These are phyloP conservation scores for Phlebiopsis flavidoalba DNA, from an alignment of 768 basidiomycete genomes.

Conservation along the genomic window DNA sequence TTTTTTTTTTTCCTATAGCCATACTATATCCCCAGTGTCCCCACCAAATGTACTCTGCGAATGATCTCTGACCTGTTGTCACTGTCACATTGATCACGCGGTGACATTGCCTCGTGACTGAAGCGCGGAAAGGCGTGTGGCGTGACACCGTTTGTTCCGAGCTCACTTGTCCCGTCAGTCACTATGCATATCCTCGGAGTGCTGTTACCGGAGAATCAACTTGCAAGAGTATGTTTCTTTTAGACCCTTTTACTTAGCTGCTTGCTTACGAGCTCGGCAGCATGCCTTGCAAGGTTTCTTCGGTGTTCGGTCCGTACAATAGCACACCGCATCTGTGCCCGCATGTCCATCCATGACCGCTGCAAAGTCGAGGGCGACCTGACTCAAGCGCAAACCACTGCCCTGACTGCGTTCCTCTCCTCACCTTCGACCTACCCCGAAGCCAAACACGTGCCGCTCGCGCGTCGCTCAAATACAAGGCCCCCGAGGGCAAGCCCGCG, in stretches of 20 bases:
- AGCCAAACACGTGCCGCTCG: constrained; percentile 64
- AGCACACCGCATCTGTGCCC: constrained; percentile 80
- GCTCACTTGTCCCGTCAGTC: not conserved
- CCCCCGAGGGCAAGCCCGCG: constrained; percentile 35
- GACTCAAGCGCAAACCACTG: constrained; percentile 81
- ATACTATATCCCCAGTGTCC: not conserved
- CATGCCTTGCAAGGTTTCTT: constrained; percentile 89
- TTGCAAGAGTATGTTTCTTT: constrained; percentile 52
- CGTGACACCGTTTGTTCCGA: not conserved
- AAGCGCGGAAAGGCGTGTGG: not conserved
- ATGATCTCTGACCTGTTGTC: not conserved
- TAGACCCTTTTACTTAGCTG: not conserved
- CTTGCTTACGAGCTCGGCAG: constrained; percentile 34
- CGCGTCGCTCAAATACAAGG: constrained; percentile 47
- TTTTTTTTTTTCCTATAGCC: too few species aligned
- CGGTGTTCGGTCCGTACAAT: constrained; percentile 76
- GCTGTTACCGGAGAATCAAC: constrained; percentile 69
- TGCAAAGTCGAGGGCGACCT: constrained; percentile 82
- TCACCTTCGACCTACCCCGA: constrained; percentile 74
- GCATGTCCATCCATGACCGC: constrained; percentile 86
- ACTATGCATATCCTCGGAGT: constrained; percentile 79
- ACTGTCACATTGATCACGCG: not conserved
- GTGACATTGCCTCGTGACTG: not conserved
- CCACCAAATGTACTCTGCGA: not conserved
- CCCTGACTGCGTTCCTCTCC: constrained; percentile 91